Percentiles rank a stretch among this genome's conserved stretches.
These are phyloP conservation scores for Xylogone sp. DNA, from an alignment of 2,329 filamentous ascomycete species.

Conservation along the genomic window DNA sequence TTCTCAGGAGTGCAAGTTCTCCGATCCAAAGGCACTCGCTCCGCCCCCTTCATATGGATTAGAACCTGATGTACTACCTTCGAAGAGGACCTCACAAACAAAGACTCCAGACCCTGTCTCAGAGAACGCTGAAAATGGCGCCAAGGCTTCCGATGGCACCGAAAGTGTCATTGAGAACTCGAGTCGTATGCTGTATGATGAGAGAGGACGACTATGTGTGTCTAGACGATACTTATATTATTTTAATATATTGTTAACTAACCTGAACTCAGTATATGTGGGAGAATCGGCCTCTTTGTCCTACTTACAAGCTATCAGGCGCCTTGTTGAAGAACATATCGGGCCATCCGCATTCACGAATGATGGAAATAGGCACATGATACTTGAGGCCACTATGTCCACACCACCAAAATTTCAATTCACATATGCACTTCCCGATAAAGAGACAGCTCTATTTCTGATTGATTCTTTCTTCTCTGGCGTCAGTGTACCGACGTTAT, in stretches of 20 bases:
- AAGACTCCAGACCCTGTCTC: slow-evolving; percentile 16
- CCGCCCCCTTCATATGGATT: neutral
- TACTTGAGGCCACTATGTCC: slow-evolving; percentile 17
- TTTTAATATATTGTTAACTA: neutral
- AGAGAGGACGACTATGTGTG: slow-evolving; percentile 6
- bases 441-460: slow-evolving; percentile 5
- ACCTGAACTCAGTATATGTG: slow-evolving; percentile 16
- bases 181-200: slow-evolving; percentile 7
- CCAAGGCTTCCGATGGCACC: slow-evolving; percentile 4
- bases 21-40: neutral
- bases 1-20: slow-evolving; percentile 4
- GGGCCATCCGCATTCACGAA: slow-evolving; percentile 21
- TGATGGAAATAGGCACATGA: slow-evolving; percentile 19
- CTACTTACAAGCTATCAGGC: slow-evolving; percentile 22
- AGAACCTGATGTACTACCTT: neutral
- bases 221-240: neutral
- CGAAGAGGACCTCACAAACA: neutral
- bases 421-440: slow-evolving; percentile 7
- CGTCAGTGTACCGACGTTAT: slow-evolving; percentile 4
- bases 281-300: slow-evolving; percentile 24
- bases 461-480: slow-evolving; percentile 5
- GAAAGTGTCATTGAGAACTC: slow-evolving; percentile 5
- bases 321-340: slow-evolving; percentile 20
- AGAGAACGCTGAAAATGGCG: neutral
- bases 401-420: slow-evolving; percentile 3